phyloP scores from a whole-genome alignment of 371 early-diverging fungal genomes.

The Rhizopus delemar region DNA sequence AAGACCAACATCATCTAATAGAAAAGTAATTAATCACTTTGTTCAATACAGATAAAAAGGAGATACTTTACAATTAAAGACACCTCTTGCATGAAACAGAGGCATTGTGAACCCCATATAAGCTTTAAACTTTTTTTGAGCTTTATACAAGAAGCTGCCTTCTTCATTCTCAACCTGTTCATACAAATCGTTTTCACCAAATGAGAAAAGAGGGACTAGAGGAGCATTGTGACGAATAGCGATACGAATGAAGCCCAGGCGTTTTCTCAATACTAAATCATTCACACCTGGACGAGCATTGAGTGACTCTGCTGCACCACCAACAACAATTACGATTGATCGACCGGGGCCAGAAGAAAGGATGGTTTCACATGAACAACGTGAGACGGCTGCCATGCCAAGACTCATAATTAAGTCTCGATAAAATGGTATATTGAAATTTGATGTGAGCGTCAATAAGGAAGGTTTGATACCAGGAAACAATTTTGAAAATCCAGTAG shows the following conservation, averaged over 20 bases:
- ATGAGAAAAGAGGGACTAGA: conserved; percentile 74
- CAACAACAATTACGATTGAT: conserved; percentile 76
- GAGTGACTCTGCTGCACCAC: conserved; percentile 80
- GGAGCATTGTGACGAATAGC: conserved; percentile 72
- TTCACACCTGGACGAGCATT: conserved; percentile 64
- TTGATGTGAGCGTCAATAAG: conserved; percentile 60
- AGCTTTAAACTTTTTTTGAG: conserved; percentile 65
- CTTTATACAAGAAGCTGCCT: conserved; percentile 51
- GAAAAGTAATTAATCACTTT: not conserved
- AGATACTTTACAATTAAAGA: conserved; percentile 63
- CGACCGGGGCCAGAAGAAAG: conserved; percentile 76
- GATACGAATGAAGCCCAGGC: conserved; percentile 81
- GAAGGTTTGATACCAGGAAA: conserved; percentile 71
- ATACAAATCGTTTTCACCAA: conserved; percentile 86
- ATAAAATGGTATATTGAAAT: conserved; percentile 74
- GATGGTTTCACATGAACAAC: conserved; percentile 71
- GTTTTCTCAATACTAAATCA: conserved; percentile 68
- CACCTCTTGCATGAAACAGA: conserved; percentile 74
- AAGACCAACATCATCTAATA: conserved; percentile 55
- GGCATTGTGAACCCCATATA: conserved; percentile 71
- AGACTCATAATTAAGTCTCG: conserved; percentile 71
- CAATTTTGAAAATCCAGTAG: conserved; percentile 61
- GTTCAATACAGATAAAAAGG: not conserved
- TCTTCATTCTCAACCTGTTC: conserved; percentile 58
- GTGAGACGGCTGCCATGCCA: conserved; percentile 79